Percentiles rank a stretch among this genome's conserved stretches.
Evolutionary conservation across 2,329 filamentous ascomycete genomes (phyloP).

Genomic region (Trichophyton schoenleinii): DNA sequence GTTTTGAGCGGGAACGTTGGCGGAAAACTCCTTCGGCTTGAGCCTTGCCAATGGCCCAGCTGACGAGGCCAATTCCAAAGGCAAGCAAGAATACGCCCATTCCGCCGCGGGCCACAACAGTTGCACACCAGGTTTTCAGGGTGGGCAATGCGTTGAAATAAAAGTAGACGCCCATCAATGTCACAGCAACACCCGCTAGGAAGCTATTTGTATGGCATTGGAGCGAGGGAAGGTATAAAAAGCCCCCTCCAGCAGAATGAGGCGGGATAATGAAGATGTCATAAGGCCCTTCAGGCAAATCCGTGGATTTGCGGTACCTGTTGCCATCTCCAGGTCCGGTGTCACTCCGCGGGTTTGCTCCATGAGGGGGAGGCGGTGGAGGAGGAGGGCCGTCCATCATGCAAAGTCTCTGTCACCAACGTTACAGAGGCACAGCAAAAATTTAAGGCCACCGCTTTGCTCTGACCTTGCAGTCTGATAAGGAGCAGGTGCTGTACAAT

Average conservation of each 20-base stretch:
- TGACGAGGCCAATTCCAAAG: slow-evolving; percentile 59
- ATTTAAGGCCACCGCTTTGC: not conserved
- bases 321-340: slow-evolving; percentile 8
- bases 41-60: slow-evolving; percentile 62
- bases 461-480: not conserved
- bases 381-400: slow-evolving; percentile 38
- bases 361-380: slow-evolving; percentile 72
- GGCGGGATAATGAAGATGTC: slow-evolving; percentile 96
- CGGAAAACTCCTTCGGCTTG: slow-evolving; percentile 40
- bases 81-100: slow-evolving; percentile 61
- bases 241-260: slow-evolving; percentile 76
- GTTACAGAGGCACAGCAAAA: not conserved
- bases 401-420: not conserved
- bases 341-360: slow-evolving; percentile 58
- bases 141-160: slow-evolving; percentile 62
- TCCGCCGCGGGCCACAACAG: slow-evolving; percentile 58
- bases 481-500: not conserved
- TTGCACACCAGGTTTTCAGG: slow-evolving; percentile 58
- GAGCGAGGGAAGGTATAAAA: slow-evolving; percentile 86
- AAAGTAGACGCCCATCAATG: slow-evolving; percentile 59
- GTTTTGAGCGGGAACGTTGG: slow-evolving; percentile 8
- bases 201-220: slow-evolving; percentile 82
- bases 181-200: slow-evolving; percentile 68
- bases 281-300: slow-evolving; percentile 78
- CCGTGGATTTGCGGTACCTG: slow-evolving; percentile 33